A percentile compares a stretch with the other conserved stretches of the same genome.
Evolutionary conservation across 1,284 basidiomycete species (phyloP).

Genomic region (Fomitopsis betulina): DNA sequence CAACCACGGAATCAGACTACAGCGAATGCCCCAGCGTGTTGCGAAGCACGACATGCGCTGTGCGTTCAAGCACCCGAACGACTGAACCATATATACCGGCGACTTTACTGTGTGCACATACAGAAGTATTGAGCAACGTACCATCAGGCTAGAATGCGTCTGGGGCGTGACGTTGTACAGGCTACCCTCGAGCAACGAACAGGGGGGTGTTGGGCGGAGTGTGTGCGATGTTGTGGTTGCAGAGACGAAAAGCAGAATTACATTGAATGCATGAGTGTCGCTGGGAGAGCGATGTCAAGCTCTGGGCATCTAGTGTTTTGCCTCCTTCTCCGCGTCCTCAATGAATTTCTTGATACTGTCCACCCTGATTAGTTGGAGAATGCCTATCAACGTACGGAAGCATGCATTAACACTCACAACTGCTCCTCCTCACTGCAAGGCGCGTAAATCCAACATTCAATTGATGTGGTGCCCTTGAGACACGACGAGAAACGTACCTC

Average conservation of each 20-base stretch:
- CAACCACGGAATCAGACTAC: no score
- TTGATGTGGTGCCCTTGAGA: not conserved
- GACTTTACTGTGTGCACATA: not conserved
- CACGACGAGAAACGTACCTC: constrained; percentile 42
- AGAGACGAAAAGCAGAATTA: not conserved
- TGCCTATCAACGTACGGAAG: constrained; percentile 18
- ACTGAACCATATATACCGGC: no score
- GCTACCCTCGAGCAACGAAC: no score
- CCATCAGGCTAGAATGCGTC: not conserved
- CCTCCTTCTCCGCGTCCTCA: constrained; percentile 73
- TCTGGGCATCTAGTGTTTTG: constrained; percentile 21
- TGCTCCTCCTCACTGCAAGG: constrained; percentile 58
- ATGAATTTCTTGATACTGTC: constrained; percentile 74
- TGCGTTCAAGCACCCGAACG: no score
- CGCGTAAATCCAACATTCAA: constrained; percentile 1
- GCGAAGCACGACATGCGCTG: no score
- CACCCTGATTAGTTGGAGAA: constrained; percentile 39
- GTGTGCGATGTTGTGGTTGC: not conserved
- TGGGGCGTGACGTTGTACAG: not conserved
- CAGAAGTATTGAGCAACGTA: not conserved
- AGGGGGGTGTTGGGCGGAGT: no score
- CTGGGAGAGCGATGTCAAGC: not conserved
- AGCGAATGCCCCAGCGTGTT: no score
- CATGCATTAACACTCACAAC: constrained; percentile 49
- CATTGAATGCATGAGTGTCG: not conserved